Conservation (phyloP, 108 stramenopile genomes). For the Pseudonitzschia multistriata region DNA sequence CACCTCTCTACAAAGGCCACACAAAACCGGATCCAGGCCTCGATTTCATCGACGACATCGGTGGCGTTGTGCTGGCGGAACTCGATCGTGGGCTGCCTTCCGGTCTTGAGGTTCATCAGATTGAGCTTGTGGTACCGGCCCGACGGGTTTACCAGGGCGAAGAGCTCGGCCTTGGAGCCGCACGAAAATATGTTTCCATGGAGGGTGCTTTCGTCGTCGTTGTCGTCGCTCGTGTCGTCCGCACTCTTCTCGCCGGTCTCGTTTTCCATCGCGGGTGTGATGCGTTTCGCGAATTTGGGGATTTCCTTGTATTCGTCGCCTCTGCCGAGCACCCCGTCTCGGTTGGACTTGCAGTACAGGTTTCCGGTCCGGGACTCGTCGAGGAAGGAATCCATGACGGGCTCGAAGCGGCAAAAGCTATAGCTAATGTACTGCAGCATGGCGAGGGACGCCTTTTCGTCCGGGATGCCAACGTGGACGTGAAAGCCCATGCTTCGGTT, state of each 20-base stretch:
- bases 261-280: not conserved
- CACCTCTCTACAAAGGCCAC: too few species aligned
- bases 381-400: slow-evolving; percentile 68
- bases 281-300: not conserved
- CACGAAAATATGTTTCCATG: slow-evolving; percentile 31
- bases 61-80: slow-evolving; percentile 67
- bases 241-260: not conserved
- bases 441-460: too few species aligned
- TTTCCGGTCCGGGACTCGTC: slow-evolving; percentile 46
- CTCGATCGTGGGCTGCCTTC: slow-evolving; percentile 59
- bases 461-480: slow-evolving; percentile 52
- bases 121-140: slow-evolving; percentile 57
- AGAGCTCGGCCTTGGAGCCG: slow-evolving; percentile 45
- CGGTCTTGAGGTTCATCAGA: slow-evolving; percentile 46
- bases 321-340: slow-evolving; percentile 28
- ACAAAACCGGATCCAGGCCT: slow-evolving; percentile 64
- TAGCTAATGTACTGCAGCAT: slow-evolving; percentile 37
- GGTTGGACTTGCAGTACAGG: slow-evolving; percentile 45
- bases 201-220: too few species aligned
- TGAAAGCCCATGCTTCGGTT: slow-evolving; percentile 55
- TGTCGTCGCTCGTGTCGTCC: not conserved
- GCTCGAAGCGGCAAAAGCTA: slow-evolving; percentile 63
- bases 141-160: too few species aligned
- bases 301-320: slow-evolving; percentile 39
- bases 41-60: slow-evolving; percentile 39